Evolutionary conservation across 2,329 filamentous ascomycete genomes (phyloP), one percentile per base, ranked within the genome.

Genomic region (Epichloe gansuensis): DNA sequence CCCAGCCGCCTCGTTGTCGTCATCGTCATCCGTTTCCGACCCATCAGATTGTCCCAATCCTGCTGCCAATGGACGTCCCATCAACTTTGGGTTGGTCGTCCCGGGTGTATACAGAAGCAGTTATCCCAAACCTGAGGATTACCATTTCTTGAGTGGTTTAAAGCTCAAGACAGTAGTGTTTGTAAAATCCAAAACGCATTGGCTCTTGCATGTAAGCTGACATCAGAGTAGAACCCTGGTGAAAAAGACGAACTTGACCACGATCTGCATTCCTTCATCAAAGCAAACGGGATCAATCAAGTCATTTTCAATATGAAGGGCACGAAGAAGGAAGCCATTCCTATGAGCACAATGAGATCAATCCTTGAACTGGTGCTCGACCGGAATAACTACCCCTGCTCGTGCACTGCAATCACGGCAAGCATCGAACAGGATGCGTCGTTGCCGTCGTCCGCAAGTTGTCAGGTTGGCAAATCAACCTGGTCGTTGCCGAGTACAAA

Each of bases 381-480:
- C 62, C 77, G 77, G 48, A 69, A 75, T 37, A 89, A 94, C 57
- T 83, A 93, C 58, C 91, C 0, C 69, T 96, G 11, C 75, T 95
- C 41, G 78, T 96, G 46, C 91, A 96, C 67, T 96, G 91, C 76
- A 96, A 95, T 65, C 91, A 95, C 60, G 91, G 91, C 64, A 93
- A 88, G 77, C 91, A 96, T 64, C 85, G 91, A 54, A 95, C 91
- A 17, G 91, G 91, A 23, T 95, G 90, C 63, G 85, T 93, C n/a
- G 78, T 91, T 48, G 91, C 82, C 17, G 83, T 86, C 53, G 77
- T 94, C 56, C 83, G 90, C 57, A 88, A 86, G 64, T 69, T 87
- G 12, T 78, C 81, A 13, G 81, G 85, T 13, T 88, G 86, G 82
- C 72, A 81, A 17, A 65, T 81, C 1, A 66, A 76, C 1, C 70